phyloP scores from a whole-genome alignment of 495 filamentous ascomycete species.

The Parmelia sp. region DNA sequence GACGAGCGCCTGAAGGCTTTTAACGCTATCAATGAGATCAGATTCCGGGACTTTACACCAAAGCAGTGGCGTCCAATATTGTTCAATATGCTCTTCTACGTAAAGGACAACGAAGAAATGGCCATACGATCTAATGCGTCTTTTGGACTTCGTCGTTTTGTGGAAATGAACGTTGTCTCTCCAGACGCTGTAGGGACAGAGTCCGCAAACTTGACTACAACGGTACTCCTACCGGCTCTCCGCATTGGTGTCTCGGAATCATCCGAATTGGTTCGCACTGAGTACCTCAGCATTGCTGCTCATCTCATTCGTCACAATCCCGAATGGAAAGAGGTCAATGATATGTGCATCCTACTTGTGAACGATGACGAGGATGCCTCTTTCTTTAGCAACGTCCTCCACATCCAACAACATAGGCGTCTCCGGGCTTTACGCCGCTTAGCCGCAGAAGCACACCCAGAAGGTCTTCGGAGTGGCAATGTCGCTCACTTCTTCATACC shows the following conservation, averaged over 20 bases:
- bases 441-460: slow-evolving; percentile 54
- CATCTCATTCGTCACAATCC: slow-evolving; percentile 68
- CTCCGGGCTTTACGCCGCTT: slow-evolving; percentile 75
- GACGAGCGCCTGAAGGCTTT: slow-evolving; percentile 74
- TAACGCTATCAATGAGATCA: slow-evolving; percentile 54
- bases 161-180: slow-evolving; percentile 47
- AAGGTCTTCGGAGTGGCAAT: slow-evolving; percentile 62
- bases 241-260: slow-evolving; percentile 64
- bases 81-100: slow-evolving; percentile 83
- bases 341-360: slow-evolving; percentile 67
- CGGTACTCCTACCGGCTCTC: slow-evolving; percentile 66
- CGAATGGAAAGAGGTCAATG: slow-evolving; percentile 59
- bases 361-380: slow-evolving; percentile 80
- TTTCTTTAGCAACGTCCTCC: slow-evolving; percentile 88
- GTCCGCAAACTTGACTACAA: slow-evolving; percentile 49
- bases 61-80: slow-evolving; percentile 86
- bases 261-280: slow-evolving; percentile 77
- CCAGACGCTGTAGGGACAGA: slow-evolving; percentile 33
- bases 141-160: slow-evolving; percentile 71
- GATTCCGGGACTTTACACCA: slow-evolving; percentile 49
- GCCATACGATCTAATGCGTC: slow-evolving; percentile 80
- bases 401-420: slow-evolving; percentile 84
- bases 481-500: slow-evolving; percentile 84
- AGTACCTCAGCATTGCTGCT: slow-evolving; percentile 71
- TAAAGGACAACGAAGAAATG: slow-evolving; percentile 81